Evolutionary conservation across 768 basidiomycete species (phyloP).

Genomic region (Pulveroboletus frians): DNA sequence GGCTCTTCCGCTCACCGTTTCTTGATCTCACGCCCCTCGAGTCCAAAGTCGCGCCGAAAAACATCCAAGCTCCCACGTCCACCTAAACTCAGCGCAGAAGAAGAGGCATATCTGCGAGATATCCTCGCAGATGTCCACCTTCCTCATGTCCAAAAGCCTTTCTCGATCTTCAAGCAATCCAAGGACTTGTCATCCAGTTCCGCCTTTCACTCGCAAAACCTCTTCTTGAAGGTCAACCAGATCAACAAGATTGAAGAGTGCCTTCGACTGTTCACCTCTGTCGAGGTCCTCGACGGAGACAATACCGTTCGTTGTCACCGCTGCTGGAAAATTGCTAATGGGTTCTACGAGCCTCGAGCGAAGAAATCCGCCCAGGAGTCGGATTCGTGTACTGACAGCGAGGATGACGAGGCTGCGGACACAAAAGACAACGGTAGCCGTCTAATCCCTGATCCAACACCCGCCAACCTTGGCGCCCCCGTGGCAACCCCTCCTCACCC

Average conservation of each 20-base stretch:
- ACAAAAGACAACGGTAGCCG: conserved; percentile 19
- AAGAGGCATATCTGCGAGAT: conserved; percentile 61
- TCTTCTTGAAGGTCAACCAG: conserved; percentile 27
- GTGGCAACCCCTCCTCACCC: neutral
- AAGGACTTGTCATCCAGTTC: conserved; percentile 22
- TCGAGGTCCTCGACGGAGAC: conserved; percentile 91
- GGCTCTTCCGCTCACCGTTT: conserved; percentile 17
- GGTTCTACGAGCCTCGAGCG: conserved; percentile 40
- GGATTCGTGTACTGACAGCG: conserved; percentile 32
- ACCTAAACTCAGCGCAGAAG: conserved; percentile 51
- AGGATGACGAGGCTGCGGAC: conserved; percentile 27
- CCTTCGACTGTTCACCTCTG: conserved; percentile 80
- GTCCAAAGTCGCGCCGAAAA: conserved; percentile 33
- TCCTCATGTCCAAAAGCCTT: conserved; percentile 39
- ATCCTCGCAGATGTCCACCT: conserved; percentile 62
- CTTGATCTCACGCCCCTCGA: conserved; percentile 27
- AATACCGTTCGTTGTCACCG: conserved; percentile 90
- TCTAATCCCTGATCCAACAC: conserved; percentile 16
- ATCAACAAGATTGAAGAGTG: conserved; percentile 56
- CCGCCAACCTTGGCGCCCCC: conserved; percentile 22
- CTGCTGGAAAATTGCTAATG: conserved; percentile 91
- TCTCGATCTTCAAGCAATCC: conserved; percentile 45
- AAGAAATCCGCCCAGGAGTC: conserved; percentile 17
- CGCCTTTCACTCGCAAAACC: conserved; percentile 18
- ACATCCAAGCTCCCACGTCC: conserved; percentile 39